phyloP scores from a whole-genome alignment of 2,329 filamentous ascomycete species.

The Penicillium sp. region DNA sequence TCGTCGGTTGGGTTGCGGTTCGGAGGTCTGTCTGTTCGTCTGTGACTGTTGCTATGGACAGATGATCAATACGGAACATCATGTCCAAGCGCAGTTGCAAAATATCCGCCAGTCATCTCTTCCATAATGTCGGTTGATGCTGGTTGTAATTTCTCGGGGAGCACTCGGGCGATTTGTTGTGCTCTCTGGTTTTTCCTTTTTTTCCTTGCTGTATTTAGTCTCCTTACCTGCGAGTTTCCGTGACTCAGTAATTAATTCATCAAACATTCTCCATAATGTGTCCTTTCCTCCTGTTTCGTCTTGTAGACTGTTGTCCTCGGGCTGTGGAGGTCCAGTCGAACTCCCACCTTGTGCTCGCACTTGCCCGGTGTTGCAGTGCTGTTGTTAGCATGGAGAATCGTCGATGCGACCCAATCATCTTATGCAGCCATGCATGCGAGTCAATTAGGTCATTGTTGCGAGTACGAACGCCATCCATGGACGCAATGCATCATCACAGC shows the following conservation, averaged over 20 bases:
- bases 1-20: neutral
- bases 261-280: neutral
- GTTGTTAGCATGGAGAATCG: neutral
- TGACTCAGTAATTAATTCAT: conserved; percentile 11
- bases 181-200: neutral
- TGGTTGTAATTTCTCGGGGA: conserved; percentile 2
- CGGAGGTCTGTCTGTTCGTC: neutral
- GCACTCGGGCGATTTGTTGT: neutral
- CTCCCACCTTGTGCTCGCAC: neutral
- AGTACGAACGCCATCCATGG: neutral
- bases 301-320: neutral
- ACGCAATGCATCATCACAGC: neutral
- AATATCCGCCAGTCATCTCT: neutral
- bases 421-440: neutral
- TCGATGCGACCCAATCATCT: neutral
- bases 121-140: neutral
- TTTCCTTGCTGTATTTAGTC: conserved; percentile 14
- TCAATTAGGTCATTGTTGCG: neutral
- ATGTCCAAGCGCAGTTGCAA: neutral
- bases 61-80: conserved; percentile 2
- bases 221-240: conserved; percentile 8
- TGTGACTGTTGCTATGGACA: neutral
- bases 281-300: neutral
- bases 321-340: neutral
- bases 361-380: neutral